These are phyloP conservation scores for Solanum commersonii DNA, from an alignment of 257 asterid species.

Conservation along the genomic window DNA sequence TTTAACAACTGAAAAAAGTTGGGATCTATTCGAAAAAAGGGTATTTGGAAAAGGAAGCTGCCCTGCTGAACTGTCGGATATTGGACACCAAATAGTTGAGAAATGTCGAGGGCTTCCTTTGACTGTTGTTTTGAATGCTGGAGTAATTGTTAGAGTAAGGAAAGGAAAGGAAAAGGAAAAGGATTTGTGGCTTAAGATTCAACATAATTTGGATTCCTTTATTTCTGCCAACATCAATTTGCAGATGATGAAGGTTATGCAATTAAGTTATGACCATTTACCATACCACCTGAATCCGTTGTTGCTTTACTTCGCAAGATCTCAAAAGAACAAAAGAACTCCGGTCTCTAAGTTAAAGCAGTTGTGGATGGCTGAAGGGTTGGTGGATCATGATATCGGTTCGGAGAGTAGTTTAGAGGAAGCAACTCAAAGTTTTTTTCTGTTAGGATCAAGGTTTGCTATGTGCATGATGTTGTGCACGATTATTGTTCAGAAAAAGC, in stretches of 20 bases:
- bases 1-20: neutral
- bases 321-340: slow-evolving; percentile 2
- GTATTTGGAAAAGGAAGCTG: neutral
- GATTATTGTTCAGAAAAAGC: too few relatives aligned
- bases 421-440: neutral
- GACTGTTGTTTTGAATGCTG: too few relatives aligned
- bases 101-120: too few relatives aligned
- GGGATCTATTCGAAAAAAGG: neutral
- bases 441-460: too few relatives aligned
- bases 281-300: slow-evolving; percentile 17
- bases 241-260: neutral
- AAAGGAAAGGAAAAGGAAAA: too few relatives aligned
- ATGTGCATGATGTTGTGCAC: too few relatives aligned
- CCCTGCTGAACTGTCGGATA: neutral
- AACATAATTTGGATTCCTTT: too few relatives aligned
- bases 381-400: neutral
- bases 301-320: slow-evolving; percentile 22
- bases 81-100: neutral
- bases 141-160: too few relatives aligned
- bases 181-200: too few relatives aligned
- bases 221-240: too few relatives aligned
- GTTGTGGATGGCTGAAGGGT: slow-evolving; percentile 26
- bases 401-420: neutral
- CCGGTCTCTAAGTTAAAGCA: neutral
- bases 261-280: slow-evolving; percentile 18